phyloP scores from a whole-genome alignment of 768 basidiomycete species.

The Hirschioporus abietinus region DNA sequence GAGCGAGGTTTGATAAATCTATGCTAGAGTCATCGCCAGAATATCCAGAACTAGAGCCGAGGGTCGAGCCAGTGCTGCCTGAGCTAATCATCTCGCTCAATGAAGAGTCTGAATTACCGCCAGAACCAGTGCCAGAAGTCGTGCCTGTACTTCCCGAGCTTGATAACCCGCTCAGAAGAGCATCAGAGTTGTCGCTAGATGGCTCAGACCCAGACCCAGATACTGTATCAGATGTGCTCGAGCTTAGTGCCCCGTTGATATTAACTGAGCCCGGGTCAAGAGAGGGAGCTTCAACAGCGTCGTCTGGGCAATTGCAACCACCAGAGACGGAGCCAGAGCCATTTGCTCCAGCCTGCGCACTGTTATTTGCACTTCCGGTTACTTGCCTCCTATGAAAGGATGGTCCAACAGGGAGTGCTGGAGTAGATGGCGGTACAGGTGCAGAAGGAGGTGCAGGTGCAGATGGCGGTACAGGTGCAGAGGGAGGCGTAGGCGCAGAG shows the following conservation, averaged over 20 bases:
- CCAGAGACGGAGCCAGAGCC: not conserved
- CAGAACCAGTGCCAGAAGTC: not conserved
- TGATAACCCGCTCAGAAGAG: not conserved
- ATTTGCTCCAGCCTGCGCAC: not conserved
- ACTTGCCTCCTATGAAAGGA: not conserved
- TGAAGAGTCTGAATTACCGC: not conserved
- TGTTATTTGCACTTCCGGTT: not conserved
- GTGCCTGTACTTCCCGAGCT: not conserved
- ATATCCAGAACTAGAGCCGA: not conserved
- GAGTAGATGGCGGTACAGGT: not conserved
- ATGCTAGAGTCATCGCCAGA: not conserved
- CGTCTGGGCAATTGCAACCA: not conserved
- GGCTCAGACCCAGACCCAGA: no score
- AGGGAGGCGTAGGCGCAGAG: not conserved
- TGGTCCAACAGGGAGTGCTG: not conserved
- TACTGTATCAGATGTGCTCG: no score
- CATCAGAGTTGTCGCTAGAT: no score
- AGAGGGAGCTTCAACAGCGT: not conserved
- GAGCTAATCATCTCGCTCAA: not conserved
- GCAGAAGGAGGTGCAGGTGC: not conserved
- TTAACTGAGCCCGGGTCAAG: not conserved
- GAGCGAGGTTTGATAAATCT: not conserved
- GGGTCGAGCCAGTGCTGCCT: not conserved
- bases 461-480: not conserved
- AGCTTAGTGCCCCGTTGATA: not conserved